Evolutionary conservation across 306 rosid genomes (phyloP), one percentile per base, ranked within the genome.

Genomic region (Comarum palustre): DNA sequence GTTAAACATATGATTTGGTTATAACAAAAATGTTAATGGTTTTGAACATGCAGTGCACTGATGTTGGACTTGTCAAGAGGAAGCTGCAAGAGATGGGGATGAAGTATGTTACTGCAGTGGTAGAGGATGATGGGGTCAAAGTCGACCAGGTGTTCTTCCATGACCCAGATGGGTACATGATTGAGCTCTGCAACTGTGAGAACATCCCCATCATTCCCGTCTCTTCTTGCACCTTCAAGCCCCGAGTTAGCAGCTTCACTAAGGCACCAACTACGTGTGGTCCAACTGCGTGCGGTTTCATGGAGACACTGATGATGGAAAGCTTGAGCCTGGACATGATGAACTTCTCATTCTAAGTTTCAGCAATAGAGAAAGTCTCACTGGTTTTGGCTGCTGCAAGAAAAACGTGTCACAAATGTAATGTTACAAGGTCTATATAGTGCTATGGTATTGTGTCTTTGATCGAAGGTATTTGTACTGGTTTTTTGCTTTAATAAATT

Each of bases 61-160:
- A 90, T 54, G 92, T 90, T 72, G 94, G 83, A 57, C 83, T 83
- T 24, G 96, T 90, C 20, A 86, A 88, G 84, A 88, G 78, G 75
- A 86, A 85, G 89, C 79, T 90, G 36, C 88, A 88, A 71, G 89
- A 86, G 5, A 88, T 84, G 87, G 93, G 88, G 7, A 86, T 90
- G 87, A 90, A 83, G 70, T 88, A 84, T 16, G 93, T 83, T 36
- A 88, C 93, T 12, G 96, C 93, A 0, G 47, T 86, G 81, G 96
- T 90, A 20, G 91, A 88, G 57, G 96, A 88, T 0, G 86, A 75
- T 17, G 96, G 90, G 38, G 46, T 4, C 17, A 82, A 75, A 78
- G 93, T 90, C 66, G 92, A 90, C 11, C 96, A 88, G 63, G 90
- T 90, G 74, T 90, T 90, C 80, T 90, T 90, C 83, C 94, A 90